Base-by-base conservation (phyloP, 2,329 filamentous ascomycete species). In the Fusarium vanettenii region DNA sequence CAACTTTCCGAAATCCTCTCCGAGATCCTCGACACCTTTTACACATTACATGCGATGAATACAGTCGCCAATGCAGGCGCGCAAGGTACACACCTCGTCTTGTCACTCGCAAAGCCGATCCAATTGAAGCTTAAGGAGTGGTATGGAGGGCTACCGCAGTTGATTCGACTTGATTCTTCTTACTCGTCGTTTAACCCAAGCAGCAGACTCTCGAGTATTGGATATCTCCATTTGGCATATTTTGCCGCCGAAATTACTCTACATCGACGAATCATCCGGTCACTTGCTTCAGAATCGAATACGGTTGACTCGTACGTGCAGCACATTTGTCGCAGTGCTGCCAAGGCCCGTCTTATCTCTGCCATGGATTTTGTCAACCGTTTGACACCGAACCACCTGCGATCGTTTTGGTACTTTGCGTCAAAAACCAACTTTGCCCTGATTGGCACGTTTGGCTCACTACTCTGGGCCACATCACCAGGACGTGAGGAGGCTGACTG, bases 351-450 rank as follows among this genome's bases (percentile, higher is more conserved):
- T 7, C 89, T 98, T 37, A 98, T 98, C 80, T 97, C 94, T 25
- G 95, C 95, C 73, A 97, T 98, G 94, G 96, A 98, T 82, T 98
- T 98, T 83, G 95, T 98, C 78, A 98, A 98, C 84, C 92, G 96
- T 1, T 89, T 98, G 35, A 95, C 93, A 52, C 94, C 95, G 0
- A 91, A 92, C 39, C 95, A 98, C 79, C 88, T 98, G 33, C 91
- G 93, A n/a, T 90, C 94, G 0, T 98, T 98, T 84, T 98, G 96
- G 96, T 95, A 94, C 81, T 96, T 95, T 80, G 92, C 94, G 2
- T 94, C 93, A 45, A 94, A 95, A 79, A 94, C 93, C 41, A 98
- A 98, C 83, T 98, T 98, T 84, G 95, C 96, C 0, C 88, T 98
- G 13, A 98, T 98, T 79, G 95, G 95, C 65, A 98, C 95, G 0